Conservation (phyloP, 805 yeast species). For the Ogataea trehalophila region DNA sequence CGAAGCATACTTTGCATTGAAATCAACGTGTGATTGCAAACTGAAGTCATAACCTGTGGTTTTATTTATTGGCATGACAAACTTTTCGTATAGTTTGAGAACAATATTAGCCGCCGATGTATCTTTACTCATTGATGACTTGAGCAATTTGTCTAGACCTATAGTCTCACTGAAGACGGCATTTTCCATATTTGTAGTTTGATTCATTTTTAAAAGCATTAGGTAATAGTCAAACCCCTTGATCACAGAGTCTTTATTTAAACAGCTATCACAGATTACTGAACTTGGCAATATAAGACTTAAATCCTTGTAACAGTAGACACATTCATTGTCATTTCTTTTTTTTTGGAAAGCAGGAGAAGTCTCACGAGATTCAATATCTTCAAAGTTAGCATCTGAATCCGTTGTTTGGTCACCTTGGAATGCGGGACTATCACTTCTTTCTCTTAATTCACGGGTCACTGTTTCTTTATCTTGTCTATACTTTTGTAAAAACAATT, state of each 20-base stretch:
- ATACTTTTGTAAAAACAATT: constrained; percentile 5
- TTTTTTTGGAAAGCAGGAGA: background rate
- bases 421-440: too few species aligned
- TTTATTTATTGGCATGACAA: constrained; percentile 25
- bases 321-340: constrained; percentile 6
- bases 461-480: constrained; percentile 1
- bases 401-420: background rate
- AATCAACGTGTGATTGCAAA: constrained; percentile 14
- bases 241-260: constrained; percentile 19
- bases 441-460: background rate
- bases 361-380: background rate
- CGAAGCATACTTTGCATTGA: constrained; percentile 9
- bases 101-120: constrained; percentile 20
- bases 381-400: background rate
- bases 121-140: constrained; percentile 18
- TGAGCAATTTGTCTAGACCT: constrained; percentile 16
- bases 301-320: constrained; percentile 8
- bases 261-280: constrained; percentile 24
- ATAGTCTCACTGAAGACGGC: constrained; percentile 20
- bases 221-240: constrained; percentile 22
- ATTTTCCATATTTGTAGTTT: constrained; percentile 21
- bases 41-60: constrained; percentile 28
- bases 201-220: constrained; percentile 22
- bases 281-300: constrained; percentile 5
- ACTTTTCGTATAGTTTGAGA: constrained; percentile 24